Conservation (phyloP, 2,329 filamentous ascomycete species). For the Fonsecaea erecta region DNA sequence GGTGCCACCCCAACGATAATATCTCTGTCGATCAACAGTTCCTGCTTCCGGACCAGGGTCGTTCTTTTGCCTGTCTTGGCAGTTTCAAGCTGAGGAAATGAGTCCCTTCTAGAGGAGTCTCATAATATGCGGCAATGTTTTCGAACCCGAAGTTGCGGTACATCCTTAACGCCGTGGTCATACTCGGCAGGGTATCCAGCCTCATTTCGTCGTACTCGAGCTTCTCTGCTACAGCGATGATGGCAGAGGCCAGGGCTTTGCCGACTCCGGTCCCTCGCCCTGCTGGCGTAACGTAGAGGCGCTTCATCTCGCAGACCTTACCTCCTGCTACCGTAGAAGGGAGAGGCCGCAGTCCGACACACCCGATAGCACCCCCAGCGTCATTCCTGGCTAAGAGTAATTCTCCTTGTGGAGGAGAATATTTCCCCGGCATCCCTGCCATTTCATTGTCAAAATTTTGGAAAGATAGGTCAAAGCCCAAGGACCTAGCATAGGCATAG, state of each 20-base stretch:
- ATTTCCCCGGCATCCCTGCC: slow-evolving; percentile 59
- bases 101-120: slow-evolving; percentile 59
- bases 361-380: slow-evolving; percentile 31
- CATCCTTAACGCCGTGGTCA: slow-evolving; percentile 56
- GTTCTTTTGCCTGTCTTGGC: slow-evolving; percentile 1
- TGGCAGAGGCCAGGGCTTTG: slow-evolving; percentile 51
- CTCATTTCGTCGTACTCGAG: slow-evolving; percentile 59
- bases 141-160: slow-evolving; percentile 59
- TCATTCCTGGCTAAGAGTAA: slow-evolving; percentile 53
- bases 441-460: slow-evolving; percentile 62
- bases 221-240: slow-evolving; percentile 52
- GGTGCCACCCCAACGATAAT: neutral
- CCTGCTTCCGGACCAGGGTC: neutral
- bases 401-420: slow-evolving; percentile 53
- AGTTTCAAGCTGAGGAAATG: slow-evolving; percentile 54
- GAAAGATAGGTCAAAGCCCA: slow-evolving; percentile 61
- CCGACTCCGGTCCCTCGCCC: slow-evolving; percentile 58
- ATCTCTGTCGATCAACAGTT: neutral
- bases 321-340: slow-evolving; percentile 3
- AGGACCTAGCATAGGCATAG: slow-evolving; percentile 48
- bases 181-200: slow-evolving; percentile 61
- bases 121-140: slow-evolving; percentile 59
- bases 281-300: slow-evolving; percentile 57
- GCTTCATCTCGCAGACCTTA: slow-evolving; percentile 60
- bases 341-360: slow-evolving; percentile 34